Evolutionary conservation across 2,329 filamentous ascomycete species (phyloP).

Genomic region (Diaporthe amygdali): DNA sequence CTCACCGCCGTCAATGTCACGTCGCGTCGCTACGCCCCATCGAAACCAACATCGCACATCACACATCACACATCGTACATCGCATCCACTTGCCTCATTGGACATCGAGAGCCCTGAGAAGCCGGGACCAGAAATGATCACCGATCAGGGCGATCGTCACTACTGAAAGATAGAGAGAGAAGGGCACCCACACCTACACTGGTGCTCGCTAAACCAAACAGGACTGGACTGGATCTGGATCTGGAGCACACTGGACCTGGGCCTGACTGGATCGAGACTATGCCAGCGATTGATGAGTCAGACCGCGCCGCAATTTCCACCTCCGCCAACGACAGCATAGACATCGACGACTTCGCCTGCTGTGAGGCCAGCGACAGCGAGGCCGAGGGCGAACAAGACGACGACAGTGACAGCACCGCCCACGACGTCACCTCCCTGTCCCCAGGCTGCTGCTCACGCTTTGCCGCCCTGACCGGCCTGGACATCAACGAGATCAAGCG

Average conservation of each 20-base stretch:
- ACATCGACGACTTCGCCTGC: slow-evolving; percentile 12
- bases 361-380: background rate
- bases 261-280: slow-evolving; percentile 10
- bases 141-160: background rate
- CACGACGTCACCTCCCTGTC: slow-evolving; percentile 23
- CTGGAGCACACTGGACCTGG: background rate
- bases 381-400: background rate
- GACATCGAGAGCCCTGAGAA: background rate
- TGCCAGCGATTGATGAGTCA: slow-evolving; percentile 22
- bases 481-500: slow-evolving; percentile 22
- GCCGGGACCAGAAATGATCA: background rate
- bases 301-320: background rate
- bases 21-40: background rate
- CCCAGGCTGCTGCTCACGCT: slow-evolving; percentile 22
- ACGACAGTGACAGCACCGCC: background rate
- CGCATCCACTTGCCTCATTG: background rate
- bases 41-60: background rate
- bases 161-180: background rate
- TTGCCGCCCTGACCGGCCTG: slow-evolving; percentile 24
- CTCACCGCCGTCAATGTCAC: background rate
- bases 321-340: background rate
- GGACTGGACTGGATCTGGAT: background rate
- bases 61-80: background rate
- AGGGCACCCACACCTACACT: background rate
- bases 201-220: background rate